Evolutionary conservation across 805 yeast species (phyloP).

Genomic region (Spathaspora gorwiae): DNA sequence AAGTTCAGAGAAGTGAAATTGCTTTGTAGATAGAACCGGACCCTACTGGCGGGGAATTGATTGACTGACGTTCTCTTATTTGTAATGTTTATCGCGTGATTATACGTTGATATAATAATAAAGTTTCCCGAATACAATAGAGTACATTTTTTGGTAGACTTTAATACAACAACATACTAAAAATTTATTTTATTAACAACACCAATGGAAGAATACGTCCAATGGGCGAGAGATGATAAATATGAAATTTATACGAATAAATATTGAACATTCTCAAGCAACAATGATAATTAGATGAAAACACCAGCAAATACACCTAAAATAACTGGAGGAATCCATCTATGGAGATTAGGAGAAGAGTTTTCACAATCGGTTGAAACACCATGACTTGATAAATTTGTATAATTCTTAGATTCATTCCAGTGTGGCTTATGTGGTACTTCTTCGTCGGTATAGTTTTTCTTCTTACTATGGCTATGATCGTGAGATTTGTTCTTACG

Average conservation of each 20-base stretch:
- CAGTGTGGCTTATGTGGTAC: neutral
- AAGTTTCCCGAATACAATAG: no score
- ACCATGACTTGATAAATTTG: slow-evolving; percentile 6
- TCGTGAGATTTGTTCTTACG: neutral
- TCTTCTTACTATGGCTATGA: neutral
- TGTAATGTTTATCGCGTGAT: no score
- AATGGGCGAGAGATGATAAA: neutral
- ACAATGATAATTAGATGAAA: neutral
- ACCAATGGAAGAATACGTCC: slow-evolving; percentile 7
- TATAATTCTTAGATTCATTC: slow-evolving; percentile 1
- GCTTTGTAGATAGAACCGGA: slow-evolving; percentile 4
- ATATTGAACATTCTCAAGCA: neutral
- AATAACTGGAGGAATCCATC: neutral
- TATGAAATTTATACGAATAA: neutral
- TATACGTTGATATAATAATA: no score
- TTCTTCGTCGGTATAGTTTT: neutral
- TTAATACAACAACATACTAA: neutral
- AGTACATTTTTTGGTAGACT: no score
- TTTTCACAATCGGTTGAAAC: slow-evolving; percentile 6
- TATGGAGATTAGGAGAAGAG: neutral
- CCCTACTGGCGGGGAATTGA: no score
- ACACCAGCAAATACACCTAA: slow-evolving; percentile 2
- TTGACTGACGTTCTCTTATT: no score
- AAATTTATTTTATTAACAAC: neutral
- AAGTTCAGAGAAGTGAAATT: slow-evolving; percentile 22